Conservation (phyloP, 2,329 filamentous ascomycete genomes). For the Paracamarosporium sp. region DNA sequence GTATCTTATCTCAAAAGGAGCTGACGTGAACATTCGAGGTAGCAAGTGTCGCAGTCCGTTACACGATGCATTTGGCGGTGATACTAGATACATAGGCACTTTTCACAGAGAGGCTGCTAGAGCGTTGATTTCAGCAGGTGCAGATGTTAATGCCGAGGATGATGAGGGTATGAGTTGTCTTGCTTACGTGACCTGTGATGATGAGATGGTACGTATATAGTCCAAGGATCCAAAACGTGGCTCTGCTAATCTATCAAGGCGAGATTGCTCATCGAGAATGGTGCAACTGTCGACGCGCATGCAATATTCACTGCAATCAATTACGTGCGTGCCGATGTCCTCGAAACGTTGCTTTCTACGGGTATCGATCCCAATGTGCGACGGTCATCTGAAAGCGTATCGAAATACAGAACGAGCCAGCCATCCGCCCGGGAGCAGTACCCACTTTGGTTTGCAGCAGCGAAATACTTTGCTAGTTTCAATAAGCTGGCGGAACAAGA, state of each 20-base stretch:
- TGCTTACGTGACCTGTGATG: slow-evolving; percentile 6
- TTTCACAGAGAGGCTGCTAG: slow-evolving; percentile 14
- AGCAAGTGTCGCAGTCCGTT: slow-evolving; percentile 28
- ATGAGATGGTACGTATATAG: slow-evolving; percentile 5
- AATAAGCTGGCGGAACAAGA: background rate
- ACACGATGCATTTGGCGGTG: slow-evolving; percentile 20
- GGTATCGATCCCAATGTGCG: slow-evolving; percentile 12
- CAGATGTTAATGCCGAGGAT: slow-evolving; percentile 17
- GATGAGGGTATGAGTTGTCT: slow-evolving; percentile 13
- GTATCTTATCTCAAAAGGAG: slow-evolving; percentile 18
- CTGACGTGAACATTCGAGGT: slow-evolving; percentile 20
- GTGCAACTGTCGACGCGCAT: slow-evolving; percentile 8
- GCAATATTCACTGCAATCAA: slow-evolving; percentile 11
- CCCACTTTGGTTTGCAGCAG: slow-evolving; percentile 1
- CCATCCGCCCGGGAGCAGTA: background rate
- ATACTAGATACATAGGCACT: background rate
- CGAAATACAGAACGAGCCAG: too few relatives aligned
- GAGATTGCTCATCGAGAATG: slow-evolving; percentile 7
- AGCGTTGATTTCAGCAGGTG: slow-evolving; percentile 10
- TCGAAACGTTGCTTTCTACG: slow-evolving; percentile 6
- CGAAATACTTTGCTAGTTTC: background rate
- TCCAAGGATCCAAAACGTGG: too few relatives aligned
- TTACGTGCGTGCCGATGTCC: background rate
- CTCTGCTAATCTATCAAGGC: background rate
- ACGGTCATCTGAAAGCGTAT: background rate